Evolutionary conservation across 2,329 filamentous ascomycete genomes (phyloP), one percentile per base, ranked within the genome.

Genomic region (Ascochyta koolunga): DNA sequence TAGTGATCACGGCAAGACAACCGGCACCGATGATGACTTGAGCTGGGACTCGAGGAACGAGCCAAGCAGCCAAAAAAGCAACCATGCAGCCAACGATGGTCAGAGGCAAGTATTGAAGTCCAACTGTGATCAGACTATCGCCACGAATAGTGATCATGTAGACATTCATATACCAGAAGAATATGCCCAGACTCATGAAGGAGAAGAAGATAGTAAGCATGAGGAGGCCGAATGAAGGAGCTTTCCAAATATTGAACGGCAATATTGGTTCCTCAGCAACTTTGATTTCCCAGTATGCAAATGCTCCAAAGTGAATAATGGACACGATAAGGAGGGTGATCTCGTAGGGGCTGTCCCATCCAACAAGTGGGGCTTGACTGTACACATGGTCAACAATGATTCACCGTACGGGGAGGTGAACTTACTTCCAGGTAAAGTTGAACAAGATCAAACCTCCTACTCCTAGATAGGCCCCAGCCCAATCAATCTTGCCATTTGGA

Each of bases 221-320:
- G 2, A 82, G 57, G 0, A 75, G 67, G 0, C 68, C 61, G 57
- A 82, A 80, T 0, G 77, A 78, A 0, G 79, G 79, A 0, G 78
- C 74, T 21, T 65, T 68, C 50, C 78, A 82, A 13, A 82, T 78
- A 4, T 68, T 67, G 0, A 82, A 57, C 0, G 80, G 80, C 68
- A 82, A 72, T 21, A 82, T 80, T 0, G 79, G 79, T 0, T 77
- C 64, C 2, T 58, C 55, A 1, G 78, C 73, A 31, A 67, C 73
- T 11, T 33, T 47, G 16, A 15, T 35, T 56, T 82, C 79, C 79
- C 79, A 82, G 5, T 74, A 8, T 5, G 67, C 53, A 42, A 76
- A 77, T 4, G 41, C 49, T 9, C 7, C 32, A 10, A 35, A n/a
- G 8, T 10, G 8, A 15, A 9, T n/a, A n/a, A 35, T n/a, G 15